Base-by-base conservation (phyloP, 345 rosid species). In the Lepidium didymum region DNA sequence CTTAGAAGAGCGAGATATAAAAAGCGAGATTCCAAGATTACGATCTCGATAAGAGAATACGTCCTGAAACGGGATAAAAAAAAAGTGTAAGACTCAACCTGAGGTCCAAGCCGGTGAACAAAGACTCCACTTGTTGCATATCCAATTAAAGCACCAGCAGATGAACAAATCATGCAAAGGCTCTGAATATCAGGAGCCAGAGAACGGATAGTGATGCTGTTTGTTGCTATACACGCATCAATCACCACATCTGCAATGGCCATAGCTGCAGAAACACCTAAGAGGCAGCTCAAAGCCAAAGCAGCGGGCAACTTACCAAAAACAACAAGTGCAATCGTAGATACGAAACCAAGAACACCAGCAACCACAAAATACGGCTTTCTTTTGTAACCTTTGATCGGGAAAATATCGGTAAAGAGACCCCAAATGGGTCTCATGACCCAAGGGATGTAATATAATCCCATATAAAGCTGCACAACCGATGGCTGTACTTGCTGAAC, bases 191-290 rank as follows among this genome's bases (percentile, higher is more conserved):
- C 97, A 15, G 97, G 82, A 10, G 95, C 92, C 67, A 90, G 67
- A 6, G 79, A 62, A 29, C 82, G 66, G 21, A 81, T 61, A 77
- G 79, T 80, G 42, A 90, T 87, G 34, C 92, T 87, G 64, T 86
- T 86, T 47, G 67, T 83, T 10, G 95, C 97, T 65, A 90, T 83
- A 79, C 97, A 86, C 9, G 97, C 97, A 77, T 90, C 97, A 56
- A 88, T 90, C 3, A 84, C 87, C 25, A 88, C 95, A 58, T 90
- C 92, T n/a, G 90, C 90, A 31, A 86, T 86, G 2, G 97, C 97
- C 81, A 90, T 43, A 21, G 83, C 85, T 10, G 89, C 89, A 29
- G 89, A 50, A 23, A 88, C 74, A 56, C 97, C 97, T 37, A 82
- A 13, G 78, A 90, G 75, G 61, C 89, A 86, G 59, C 61, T 62